These are phyloP conservation scores for Cicer cuneatum DNA, from an alignment of 306 rosid genomes.

Conservation along the genomic window DNA sequence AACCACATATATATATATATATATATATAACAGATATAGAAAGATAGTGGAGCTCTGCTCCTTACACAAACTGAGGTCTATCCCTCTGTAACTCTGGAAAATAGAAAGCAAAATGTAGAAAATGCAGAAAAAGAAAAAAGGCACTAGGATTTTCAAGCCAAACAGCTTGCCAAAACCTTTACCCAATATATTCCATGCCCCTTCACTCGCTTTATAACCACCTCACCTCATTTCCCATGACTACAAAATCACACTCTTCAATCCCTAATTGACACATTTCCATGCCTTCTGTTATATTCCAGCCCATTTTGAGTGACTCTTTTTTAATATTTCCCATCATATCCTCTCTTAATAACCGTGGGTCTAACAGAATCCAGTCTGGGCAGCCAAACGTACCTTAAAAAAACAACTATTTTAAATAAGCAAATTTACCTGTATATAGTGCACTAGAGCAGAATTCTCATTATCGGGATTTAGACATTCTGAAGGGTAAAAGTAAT, in stretches of 20 bases:
- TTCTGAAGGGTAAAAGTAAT: conserved; percentile 73
- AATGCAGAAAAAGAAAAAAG: background rate
- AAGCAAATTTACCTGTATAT: conserved; percentile 69
- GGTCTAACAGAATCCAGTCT: conserved; percentile 13
- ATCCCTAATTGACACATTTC: background rate
- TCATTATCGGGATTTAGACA: conserved; percentile 88
- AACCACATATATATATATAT: no score
- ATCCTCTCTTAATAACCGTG: background rate
- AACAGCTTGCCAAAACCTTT: background rate
- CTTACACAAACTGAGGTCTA: background rate
- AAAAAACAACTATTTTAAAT: conserved; percentile 9
- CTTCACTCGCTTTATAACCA: background rate
- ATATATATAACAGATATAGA: background rate
- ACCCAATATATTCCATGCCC: conserved; percentile 1
- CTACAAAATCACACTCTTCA: background rate
- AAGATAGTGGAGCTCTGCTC: background rate
- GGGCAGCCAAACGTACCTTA: background rate
- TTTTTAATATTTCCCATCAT: background rate
- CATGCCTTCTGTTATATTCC: background rate
- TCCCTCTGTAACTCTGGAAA: background rate
- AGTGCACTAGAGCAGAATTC: conserved; percentile 88
- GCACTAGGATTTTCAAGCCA: background rate
- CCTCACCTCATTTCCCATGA: background rate
- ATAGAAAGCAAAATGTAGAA: background rate
- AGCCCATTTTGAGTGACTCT: background rate